A percentile compares a stretch with the other conserved stretches of the same genome.
These are phyloP conservation scores for Penicillium sclerotiorum DNA, from an alignment of 2,329 filamentous ascomycete genomes.

Conservation along the genomic window DNA sequence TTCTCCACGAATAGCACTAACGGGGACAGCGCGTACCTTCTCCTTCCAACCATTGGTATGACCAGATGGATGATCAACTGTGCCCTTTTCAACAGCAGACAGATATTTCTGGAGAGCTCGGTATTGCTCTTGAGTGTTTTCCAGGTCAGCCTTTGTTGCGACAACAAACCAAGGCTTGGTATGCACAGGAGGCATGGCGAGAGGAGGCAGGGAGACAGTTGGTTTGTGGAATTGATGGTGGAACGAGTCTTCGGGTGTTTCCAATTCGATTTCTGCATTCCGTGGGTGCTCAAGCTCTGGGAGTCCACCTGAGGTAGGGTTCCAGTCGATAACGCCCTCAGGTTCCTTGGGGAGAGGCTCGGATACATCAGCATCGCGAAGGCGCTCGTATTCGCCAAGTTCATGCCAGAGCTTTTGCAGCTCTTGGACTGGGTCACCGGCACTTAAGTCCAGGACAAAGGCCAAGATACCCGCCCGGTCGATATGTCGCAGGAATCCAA, in stretches of 20 bases:
- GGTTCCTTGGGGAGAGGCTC: slow-evolving; percentile 65
- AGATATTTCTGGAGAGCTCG: slow-evolving; percentile 70
- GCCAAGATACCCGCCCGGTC: slow-evolving; percentile 91
- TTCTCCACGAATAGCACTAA: slow-evolving; percentile 86
- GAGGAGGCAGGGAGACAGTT: slow-evolving; percentile 44
- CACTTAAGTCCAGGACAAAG: slow-evolving; percentile 85
- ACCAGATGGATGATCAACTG: slow-evolving; percentile 74
- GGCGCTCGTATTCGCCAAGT: slow-evolving; percentile 82
- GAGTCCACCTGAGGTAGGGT: slow-evolving; percentile 30
- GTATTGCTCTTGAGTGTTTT: slow-evolving; percentile 78
- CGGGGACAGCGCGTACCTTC: slow-evolving; percentile 68
- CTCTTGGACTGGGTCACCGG: slow-evolving; percentile 75
- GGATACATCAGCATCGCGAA: slow-evolving; percentile 69
- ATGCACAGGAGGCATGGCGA: slow-evolving; percentile 71
- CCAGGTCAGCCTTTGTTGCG: slow-evolving; percentile 87
- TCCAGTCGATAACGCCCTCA: slow-evolving; percentile 50
- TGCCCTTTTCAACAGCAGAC: slow-evolving; percentile 62
- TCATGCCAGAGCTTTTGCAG: slow-evolving; percentile 86
- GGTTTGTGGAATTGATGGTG: slow-evolving; percentile 16
- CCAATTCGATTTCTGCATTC: slow-evolving; percentile 4
- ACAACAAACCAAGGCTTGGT: slow-evolving; percentile 96
- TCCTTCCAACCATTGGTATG: slow-evolving; percentile 63
- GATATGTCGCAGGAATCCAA: slow-evolving; percentile 90
- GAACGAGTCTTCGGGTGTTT: not conserved
- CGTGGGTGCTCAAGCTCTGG: slow-evolving; percentile 24